Evolutionary conservation across 1,284 basidiomycete species (phyloP), one percentile per base, ranked within the genome.

Genomic region (Abortiporus biennis): DNA sequence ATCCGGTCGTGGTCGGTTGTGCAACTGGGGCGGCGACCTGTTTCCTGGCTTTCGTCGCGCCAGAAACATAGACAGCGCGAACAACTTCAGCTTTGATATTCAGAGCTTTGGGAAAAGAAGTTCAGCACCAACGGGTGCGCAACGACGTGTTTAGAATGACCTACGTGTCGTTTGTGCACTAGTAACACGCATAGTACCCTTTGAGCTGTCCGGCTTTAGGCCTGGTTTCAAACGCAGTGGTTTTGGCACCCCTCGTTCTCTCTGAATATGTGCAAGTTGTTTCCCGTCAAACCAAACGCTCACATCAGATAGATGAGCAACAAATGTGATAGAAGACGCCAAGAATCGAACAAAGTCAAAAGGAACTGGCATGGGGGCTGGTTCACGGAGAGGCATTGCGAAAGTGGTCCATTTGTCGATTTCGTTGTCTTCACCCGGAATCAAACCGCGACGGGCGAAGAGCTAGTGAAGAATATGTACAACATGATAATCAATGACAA

Each of bases 281-380:
- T 80, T 75, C 47, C 86, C 85, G 56, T 97, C 84, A 33, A 93
- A 77, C 56, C 78, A 85, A 17, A 95, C 76, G 52, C 78, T 80
- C 40, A 99, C 78, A 56, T 84, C 74, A 11, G 72, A 71, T 4
- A 99, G 76, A 45, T 84, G 75, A 13, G 78, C 73, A 81, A 98
- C 99, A 64, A 99, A 99, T 0, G 92, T 95, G 44, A 99, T 83
- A 0, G 90, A 92, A 1, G 92, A 95, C 15, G 86, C 78, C 13
- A 99, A 73, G 62, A 99, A 99, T 25, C 90, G 80, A 24, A 86
- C 80, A 48, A 97, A 83, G 53, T 94, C 91, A 46, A 95, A 86
- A 0, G 86, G 74, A 2, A 78, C 74, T 8, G 94, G 93, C 36
- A 97, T 85, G 0, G 91, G 80, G 0, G 75, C 71, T 1, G 88